Conservation (phyloP, 2,329 filamentous ascomycete genomes). For the Ophiostoma angusticollis region DNA sequence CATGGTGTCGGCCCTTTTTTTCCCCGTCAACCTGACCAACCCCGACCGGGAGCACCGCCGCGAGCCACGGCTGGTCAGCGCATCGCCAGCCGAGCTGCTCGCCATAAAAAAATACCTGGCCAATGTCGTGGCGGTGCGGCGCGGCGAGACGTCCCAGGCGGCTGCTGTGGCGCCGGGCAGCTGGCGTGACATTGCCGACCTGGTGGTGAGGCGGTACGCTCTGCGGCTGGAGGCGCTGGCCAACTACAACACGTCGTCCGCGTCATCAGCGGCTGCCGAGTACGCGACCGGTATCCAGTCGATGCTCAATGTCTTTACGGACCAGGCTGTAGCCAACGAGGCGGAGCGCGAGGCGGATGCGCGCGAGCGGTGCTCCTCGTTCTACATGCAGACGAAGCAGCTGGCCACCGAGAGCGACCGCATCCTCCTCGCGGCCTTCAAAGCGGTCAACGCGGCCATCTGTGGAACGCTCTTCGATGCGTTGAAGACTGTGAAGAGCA, state of each 20-base stretch:
- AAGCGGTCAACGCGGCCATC: conserved; percentile 4
- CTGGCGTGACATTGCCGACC: conserved; percentile 10
- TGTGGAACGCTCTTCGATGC: conserved; percentile 6
- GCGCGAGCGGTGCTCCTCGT: conserved; percentile 3
- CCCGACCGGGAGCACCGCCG: conserved; percentile 1
- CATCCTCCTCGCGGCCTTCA: conserved; percentile 8
- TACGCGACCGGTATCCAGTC: neutral
- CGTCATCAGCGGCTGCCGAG: neutral
- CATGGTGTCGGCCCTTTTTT: conserved; percentile 10
- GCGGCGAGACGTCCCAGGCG: no score
- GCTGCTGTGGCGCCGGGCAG: neutral
- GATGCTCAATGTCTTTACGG: neutral
- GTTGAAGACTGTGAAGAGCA: neutral
- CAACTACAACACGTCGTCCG: neutral
- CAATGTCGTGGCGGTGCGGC: conserved; percentile 1
- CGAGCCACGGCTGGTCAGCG: conserved; percentile 2
- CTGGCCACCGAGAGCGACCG: neutral
- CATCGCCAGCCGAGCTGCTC: conserved; percentile 1
- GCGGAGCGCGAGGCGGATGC: conserved; percentile 4
- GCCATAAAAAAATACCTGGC: conserved; percentile 5
- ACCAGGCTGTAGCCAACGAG: conserved; percentile 2
- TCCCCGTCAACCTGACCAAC: conserved; percentile 8
- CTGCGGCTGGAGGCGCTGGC: conserved; percentile 2
- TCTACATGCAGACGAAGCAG: conserved; percentile 6
- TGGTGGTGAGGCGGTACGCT: conserved; percentile 6